Evolutionary conservation across 2,329 filamentous ascomycete genomes (phyloP).

Genomic region (Xylaria sp.): DNA sequence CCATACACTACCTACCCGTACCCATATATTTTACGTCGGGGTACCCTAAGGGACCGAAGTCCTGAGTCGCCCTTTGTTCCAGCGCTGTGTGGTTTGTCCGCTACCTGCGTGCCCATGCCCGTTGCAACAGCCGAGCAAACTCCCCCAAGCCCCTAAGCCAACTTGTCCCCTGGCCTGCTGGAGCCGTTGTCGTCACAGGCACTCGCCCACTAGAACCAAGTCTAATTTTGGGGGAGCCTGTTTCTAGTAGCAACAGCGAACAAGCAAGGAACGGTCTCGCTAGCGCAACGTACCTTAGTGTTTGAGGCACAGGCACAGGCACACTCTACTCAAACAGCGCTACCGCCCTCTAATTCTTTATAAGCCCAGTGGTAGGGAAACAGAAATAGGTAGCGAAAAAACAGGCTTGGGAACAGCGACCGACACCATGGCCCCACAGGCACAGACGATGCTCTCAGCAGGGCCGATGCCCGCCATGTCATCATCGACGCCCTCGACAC

Average conservation of each 20-base stretch:
- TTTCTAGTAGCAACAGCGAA: neutral
- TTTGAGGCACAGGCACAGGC: neutral
- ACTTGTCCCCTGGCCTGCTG: conserved; percentile 18
- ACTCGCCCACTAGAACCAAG: neutral
- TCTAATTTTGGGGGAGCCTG: conserved; percentile 12
- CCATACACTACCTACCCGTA: neutral
- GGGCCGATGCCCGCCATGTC: conserved; percentile 35
- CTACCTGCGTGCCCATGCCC: neutral
- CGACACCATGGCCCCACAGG: conserved; percentile 32
- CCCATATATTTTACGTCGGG: neutral
- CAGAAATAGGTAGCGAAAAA: neutral
- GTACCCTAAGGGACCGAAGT: neutral
- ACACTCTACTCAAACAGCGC: neutral
- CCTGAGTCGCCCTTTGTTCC: conserved; percentile 19
- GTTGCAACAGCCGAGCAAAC: conserved; percentile 14
- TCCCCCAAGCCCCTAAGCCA: conserved; percentile 4
- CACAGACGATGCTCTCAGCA: conserved; percentile 13
- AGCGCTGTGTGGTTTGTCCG: neutral
- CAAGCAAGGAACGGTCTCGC: conserved; percentile 8
- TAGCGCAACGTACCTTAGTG: neutral
- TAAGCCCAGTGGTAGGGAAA: neutral
- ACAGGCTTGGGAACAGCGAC: neutral
- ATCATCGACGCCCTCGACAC: conserved; percentile 25
- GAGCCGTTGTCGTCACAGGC: conserved; percentile 17
- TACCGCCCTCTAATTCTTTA: neutral